Evolutionary conservation across 768 basidiomycete genomes (phyloP).

Genomic region (Hygrophorus russula): DNA sequence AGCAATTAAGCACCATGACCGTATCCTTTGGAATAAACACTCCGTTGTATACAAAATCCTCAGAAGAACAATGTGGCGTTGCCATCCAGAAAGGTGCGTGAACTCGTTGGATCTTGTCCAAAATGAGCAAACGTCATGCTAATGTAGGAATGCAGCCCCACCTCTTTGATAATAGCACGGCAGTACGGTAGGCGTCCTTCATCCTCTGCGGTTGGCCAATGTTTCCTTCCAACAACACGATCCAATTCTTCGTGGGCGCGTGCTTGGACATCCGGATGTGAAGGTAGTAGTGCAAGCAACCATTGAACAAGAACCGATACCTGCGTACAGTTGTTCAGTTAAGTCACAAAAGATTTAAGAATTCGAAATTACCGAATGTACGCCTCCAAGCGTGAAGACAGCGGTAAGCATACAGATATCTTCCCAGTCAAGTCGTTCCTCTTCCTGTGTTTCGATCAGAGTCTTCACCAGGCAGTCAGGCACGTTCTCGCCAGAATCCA

Average conservation of each 20-base stretch:
- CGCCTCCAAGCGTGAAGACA: slow-evolving; percentile 20
- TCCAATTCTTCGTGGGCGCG: slow-evolving; percentile 20
- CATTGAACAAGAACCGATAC: slow-evolving; percentile 5
- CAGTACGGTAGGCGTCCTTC: slow-evolving; percentile 15
- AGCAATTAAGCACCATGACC: slow-evolving; percentile 5
- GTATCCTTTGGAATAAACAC: slow-evolving; percentile 19
- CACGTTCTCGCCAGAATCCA: slow-evolving; percentile 19
- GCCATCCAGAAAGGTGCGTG: slow-evolving; percentile 8
- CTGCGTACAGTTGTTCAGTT: slow-evolving; percentile 1
- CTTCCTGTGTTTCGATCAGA: slow-evolving; percentile 14
- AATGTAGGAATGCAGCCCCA: slow-evolving; percentile 1
- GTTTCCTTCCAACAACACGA: slow-evolving; percentile 14
- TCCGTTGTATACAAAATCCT: slow-evolving; percentile 19
- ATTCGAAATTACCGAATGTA: slow-evolving; percentile 15
- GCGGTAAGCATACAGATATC: slow-evolving; percentile 20
- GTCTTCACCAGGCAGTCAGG: slow-evolving; percentile 22
- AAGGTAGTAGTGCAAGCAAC: slow-evolving; percentile 17
- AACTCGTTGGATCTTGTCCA: slow-evolving; percentile 1
- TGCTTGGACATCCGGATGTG: slow-evolving; percentile 15
- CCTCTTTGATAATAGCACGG: slow-evolving; percentile 15
- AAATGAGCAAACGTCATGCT: slow-evolving; percentile 8
- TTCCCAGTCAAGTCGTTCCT: slow-evolving; percentile 18
- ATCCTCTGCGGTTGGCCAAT: slow-evolving; percentile 17
- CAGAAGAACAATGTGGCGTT: slow-evolving; percentile 10
- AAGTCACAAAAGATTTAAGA: neutral